Base-by-base conservation (phyloP, 1,139 yeast species). In the Scheffersomyces lignicola region DNA sequence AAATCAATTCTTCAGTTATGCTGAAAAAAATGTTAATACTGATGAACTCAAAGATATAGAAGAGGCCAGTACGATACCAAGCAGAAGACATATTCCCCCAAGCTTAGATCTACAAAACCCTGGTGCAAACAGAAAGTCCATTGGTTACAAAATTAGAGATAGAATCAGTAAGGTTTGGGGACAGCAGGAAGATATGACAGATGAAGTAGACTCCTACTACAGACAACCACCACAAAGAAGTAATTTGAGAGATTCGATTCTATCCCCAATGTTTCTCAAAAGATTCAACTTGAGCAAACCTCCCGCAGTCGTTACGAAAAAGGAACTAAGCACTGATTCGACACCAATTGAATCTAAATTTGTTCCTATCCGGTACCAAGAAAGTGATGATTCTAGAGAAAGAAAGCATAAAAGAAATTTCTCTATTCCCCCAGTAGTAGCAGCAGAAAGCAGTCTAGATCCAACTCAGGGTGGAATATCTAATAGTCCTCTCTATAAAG, bases 191-290 rank as follows among this genome's bases (percentile, higher is more conserved):
- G 28, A 24, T 14, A 22, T 43, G 8, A 35, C 36, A 15, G 45
- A 37, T 20, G 39, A 29, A 27, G 16, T 32, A 20, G 27, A 24
- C 5, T 24, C 37, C 9, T 3, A 18, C 11, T 11, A 16, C 12
- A 10, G 8, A 14, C 12, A 11, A 9, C 13, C 12, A n/a, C 6
- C n/a, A 18, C 20, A 13, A 16, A 9, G 30, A 8, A 16, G 29
- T 5, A 40, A 16, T 31, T 24, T 28, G 7, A 21, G 46, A 18
- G 28, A 40, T 24, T 40, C 49, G 5, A 32, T 38, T 15, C 44
- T 54, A 33, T 63, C 72, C 3, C 74, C 75, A 0, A 40, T 64
- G 27, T 48, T 61, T 27, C 51, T 68, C 39, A 64, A 60, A 33
- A 49, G 63, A 31, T 69, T 68, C 48, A 59, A 67, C 31, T 43